Evolutionary conservation across 352 stramenopile genomes (phyloP).

Genomic region (Aphanomyces astaci): DNA sequence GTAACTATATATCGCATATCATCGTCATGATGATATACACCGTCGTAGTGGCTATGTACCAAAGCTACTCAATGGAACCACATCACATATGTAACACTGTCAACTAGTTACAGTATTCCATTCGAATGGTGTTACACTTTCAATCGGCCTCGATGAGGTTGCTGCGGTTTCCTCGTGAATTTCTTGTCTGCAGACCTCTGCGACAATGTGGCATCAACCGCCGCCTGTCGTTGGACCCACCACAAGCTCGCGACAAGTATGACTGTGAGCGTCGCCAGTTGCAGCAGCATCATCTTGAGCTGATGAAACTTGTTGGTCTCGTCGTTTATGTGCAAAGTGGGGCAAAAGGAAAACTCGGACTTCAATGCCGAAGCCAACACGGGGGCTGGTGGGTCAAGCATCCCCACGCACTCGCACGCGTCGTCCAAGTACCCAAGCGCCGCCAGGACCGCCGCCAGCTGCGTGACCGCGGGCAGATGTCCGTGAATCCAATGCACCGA

Average conservation of each 20-base stretch:
- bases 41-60: no score
- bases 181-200: no score
- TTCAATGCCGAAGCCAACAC: no score
- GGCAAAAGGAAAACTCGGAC: neutral
- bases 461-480: neutral
- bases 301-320: neutral
- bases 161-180: no score
- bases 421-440: constrained; percentile 6
- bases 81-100: no score
- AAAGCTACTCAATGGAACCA: no score
- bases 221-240: neutral
- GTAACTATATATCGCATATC: no score
- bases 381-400: no score
- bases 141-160: neutral
- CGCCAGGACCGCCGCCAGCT: neutral
- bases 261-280: neutral
- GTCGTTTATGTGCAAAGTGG: neutral
- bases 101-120: no score
- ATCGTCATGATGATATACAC: no score
- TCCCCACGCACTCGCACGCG: neutral
- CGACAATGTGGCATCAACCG: no score
- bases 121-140: no score
- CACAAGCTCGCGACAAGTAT: neutral
- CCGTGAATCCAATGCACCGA: constrained; percentile 8
- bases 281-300: neutral